Evolutionary conservation across 441 rosid species (phyloP), one percentile per base, ranked within the genome.

Genomic region (Pelargonium cotyledonis): DNA sequence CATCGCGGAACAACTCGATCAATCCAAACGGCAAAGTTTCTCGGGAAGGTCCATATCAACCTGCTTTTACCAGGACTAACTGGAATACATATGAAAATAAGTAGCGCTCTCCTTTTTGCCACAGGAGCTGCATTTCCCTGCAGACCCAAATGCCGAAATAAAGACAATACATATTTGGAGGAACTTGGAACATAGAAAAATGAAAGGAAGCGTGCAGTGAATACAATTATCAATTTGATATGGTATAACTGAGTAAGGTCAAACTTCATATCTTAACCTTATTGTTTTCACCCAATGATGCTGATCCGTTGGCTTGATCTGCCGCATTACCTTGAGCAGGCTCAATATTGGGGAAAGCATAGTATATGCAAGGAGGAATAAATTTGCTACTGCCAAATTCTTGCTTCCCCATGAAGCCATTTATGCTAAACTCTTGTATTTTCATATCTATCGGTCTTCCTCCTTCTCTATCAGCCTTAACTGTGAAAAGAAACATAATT

Each of bases 41-140:
- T 85, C 0, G 96, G 93, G 72, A 85, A 89, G 41, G 79, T 77
- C 97, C 97, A 93, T 72, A 93, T 88, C 74, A 91, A 76, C 80
- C 97, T 89, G 70, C 98, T 93, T 63, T 83, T 75, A 68, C 98
- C 98, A 0, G 98, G 96, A 65, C 93, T 88, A 41, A 91, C 95
- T 1, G 97, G 98, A 68, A 88, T 70, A 71, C 97, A 89, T 15
- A 93, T 76, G 76, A 93, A 93, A 77, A 93, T 83, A 78, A 89
- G 76, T 70, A 88, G 84, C 67, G 66, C 3, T 70, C 72, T 85
- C 55, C 72, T 80, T 64, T 80, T 76, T 12, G 75, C 19, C 14
- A 6, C 26, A 12, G 55, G 16, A 49, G 55, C 15, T 49, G n/a
- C 5, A 49, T 0, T 69, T 4, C 29, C 65, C 31, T 11, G 80